phyloP scores from a whole-genome alignment of 2,329 filamentous ascomycete species.

The Nemania sp. region DNA sequence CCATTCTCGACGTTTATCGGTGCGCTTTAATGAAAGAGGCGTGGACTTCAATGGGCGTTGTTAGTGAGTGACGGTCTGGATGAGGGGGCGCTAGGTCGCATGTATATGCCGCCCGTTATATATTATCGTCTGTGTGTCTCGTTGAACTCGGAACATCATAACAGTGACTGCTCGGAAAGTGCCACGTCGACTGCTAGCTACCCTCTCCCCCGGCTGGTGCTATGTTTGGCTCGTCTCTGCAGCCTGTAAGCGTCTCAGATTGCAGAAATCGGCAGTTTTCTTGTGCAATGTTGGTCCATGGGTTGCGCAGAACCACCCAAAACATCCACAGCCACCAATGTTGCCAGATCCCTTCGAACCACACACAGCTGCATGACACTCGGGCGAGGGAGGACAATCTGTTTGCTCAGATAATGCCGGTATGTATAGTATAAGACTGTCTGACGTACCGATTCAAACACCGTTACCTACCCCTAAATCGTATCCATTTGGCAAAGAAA shows the following conservation, averaged over 20 bases:
- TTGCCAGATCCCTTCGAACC: too few relatives aligned
- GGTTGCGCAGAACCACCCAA: too few relatives aligned
- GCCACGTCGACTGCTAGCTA: not conserved
- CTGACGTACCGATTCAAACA: too few relatives aligned
- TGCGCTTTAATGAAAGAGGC: conserved; percentile 1
- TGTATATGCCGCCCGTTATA: not conserved
- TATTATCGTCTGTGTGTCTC: not conserved
- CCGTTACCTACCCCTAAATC: too few relatives aligned
- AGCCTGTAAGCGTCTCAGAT: not conserved
- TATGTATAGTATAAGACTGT: too few relatives aligned
- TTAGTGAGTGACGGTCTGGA: not conserved
- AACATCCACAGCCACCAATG: too few relatives aligned
- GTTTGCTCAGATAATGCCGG: too few relatives aligned
- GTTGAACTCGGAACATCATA: not conserved
- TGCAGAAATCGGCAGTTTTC: too few relatives aligned
- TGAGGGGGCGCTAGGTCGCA: not conserved
- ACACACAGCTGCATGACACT: too few relatives aligned
- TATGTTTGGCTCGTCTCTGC: conserved; percentile 1
- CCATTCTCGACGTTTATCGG: conserved; percentile 11
- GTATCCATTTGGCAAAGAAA: too few relatives aligned
- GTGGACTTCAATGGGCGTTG: not conserved
- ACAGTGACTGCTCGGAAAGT: not conserved
- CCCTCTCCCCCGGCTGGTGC: not conserved
- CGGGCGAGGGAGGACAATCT: too few relatives aligned
- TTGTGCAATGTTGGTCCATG: too few relatives aligned